Percentiles rank a stretch among this genome's conserved stretches.
These are phyloP conservation scores for Anethum foeniculum DNA, from an alignment of 140 eudicot species.

Conservation along the genomic window DNA sequence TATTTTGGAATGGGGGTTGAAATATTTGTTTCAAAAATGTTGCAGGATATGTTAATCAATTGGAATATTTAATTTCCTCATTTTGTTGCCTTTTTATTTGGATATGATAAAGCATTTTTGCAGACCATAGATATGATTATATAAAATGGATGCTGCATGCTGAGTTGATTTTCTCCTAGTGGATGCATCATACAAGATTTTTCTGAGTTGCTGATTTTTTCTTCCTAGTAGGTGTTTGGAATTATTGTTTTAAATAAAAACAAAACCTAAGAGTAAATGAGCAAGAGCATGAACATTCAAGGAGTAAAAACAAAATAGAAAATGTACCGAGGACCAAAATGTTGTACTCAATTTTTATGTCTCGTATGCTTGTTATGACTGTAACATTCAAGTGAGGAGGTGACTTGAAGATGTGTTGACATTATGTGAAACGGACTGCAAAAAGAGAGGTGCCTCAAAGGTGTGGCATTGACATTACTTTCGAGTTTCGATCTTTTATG, in stretches of 20 bases:
- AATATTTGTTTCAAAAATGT: background rate
- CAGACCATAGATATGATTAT: background rate
- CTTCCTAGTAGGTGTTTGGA: background rate
- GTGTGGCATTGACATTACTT: background rate
- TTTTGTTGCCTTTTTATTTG: background rate
- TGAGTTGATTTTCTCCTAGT: background rate
- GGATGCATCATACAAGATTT: background rate
- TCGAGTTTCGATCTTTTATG: background rate
- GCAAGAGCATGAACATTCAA: background rate
- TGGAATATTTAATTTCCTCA: background rate
- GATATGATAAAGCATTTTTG: background rate
- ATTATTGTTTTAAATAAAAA: background rate
- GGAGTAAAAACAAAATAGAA: too few species aligned
- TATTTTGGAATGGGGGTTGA: background rate
- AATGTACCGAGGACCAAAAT: too few species aligned
- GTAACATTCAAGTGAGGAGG: background rate
- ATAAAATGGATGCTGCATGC: background rate
- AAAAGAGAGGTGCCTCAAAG: background rate
- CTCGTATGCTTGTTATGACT: background rate
- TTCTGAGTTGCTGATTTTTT: background rate
- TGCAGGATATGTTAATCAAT: background rate
- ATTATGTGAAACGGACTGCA: background rate
- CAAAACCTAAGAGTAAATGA: background rate
- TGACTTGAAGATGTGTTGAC: background rate
- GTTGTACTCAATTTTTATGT: background rate